Percentiles rank a stretch among this genome's conserved stretches.
Conservation (phyloP, 345 rosid species). For the Citrus sp. region DNA sequence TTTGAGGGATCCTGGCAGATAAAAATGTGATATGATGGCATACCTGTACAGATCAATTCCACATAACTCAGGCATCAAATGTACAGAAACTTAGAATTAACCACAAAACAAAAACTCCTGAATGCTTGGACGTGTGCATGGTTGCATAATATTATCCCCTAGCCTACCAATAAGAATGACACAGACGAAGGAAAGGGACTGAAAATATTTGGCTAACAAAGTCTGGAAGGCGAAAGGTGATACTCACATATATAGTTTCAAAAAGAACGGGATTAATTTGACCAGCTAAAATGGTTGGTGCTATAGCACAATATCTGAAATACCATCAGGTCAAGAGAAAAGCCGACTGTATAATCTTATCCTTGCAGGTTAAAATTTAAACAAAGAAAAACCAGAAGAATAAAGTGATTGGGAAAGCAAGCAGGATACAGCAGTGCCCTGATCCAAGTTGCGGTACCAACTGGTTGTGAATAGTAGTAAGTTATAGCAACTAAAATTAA, state of each 20-base stretch:
- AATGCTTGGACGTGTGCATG: background rate
- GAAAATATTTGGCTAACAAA: constrained; percentile 5
- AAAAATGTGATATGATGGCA: constrained; percentile 95
- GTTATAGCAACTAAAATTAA: constrained; percentile 65
- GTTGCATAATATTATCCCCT: background rate
- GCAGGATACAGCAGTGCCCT: constrained; percentile 71
- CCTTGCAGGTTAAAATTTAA: constrained; percentile 4
- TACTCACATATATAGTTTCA: constrained; percentile 89
- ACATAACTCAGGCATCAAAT: background rate
- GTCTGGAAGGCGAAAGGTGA: background rate
- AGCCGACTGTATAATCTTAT: background rate
- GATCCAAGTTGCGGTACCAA: constrained; percentile 46
- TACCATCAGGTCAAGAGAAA: constrained; percentile 30
- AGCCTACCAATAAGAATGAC: background rate
- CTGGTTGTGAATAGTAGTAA: constrained; percentile 64
- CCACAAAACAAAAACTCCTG: background rate
- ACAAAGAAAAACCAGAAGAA: background rate
- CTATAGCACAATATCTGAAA: constrained; percentile 76
- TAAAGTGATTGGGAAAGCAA: constrained; percentile 1
- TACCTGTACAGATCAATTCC: constrained; percentile 49
- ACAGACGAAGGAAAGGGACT: background rate
- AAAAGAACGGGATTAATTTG: constrained; percentile 78
- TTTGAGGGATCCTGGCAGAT: constrained; percentile 90
- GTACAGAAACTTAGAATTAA: background rate
- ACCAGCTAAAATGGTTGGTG: constrained; percentile 82